Evolutionary conservation across 257 asterid species (phyloP).

Genomic region (Nicotiana sylvestris): DNA sequence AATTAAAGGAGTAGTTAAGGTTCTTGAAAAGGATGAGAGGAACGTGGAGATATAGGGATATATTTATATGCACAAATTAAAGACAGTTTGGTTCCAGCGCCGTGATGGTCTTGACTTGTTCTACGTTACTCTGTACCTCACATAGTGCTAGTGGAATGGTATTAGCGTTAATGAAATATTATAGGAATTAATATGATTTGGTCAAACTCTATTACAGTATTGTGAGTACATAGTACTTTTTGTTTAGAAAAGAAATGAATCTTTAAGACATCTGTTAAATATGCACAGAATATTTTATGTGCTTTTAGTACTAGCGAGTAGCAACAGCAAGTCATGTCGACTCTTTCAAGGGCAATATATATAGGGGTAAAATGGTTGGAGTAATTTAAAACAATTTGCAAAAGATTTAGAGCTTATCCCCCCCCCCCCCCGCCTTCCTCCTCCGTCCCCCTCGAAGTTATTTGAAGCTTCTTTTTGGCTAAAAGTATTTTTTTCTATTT

Average conservation of each 20-base stretch:
- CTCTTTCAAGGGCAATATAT: too few relatives aligned
- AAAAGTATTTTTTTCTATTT: too few relatives aligned
- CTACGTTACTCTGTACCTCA: not conserved
- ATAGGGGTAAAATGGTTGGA: too few relatives aligned
- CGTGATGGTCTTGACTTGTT: constrained; percentile 33
- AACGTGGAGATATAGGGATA: not conserved
- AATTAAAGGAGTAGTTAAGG: not conserved
- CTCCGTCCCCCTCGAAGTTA: too few relatives aligned
- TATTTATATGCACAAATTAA: not conserved
- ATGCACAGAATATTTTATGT: not conserved
- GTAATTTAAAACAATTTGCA: too few relatives aligned
- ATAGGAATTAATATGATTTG: not conserved
- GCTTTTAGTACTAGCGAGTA: not conserved
- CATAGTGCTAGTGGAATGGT: not conserved
- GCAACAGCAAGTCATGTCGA: not conserved
- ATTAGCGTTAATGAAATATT: not conserved
- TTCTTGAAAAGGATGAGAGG: not conserved
- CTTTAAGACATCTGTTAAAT: not conserved
- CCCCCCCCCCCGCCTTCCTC: too few relatives aligned
- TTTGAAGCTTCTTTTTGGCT: too few relatives aligned
- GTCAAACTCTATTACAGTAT: not conserved
- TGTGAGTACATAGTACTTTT: not conserved
- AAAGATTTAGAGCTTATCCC: too few relatives aligned
- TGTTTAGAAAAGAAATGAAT: not conserved
- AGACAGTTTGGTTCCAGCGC: constrained; percentile 30